Evolutionary conservation across 495 filamentous ascomycete genomes (phyloP).

Genomic region (Penicillium maclennaniae): DNA sequence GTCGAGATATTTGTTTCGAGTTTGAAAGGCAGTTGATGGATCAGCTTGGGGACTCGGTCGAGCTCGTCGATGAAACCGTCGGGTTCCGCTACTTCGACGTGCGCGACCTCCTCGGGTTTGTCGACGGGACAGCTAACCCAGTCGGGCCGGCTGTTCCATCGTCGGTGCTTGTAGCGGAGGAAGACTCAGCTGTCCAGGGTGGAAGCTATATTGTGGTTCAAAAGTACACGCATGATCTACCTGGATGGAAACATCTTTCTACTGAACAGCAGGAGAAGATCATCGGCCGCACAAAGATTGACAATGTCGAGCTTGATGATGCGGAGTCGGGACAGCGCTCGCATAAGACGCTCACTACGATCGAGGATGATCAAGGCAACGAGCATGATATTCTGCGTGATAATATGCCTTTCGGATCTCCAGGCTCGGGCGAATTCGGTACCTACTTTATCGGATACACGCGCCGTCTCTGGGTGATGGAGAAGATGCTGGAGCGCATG

Average conservation of each 20-base stretch:
- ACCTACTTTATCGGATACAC: conserved; percentile 61
- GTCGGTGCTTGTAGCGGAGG: conserved; percentile 43
- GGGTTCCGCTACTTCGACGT: conserved; percentile 60
- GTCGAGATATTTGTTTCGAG: conserved; percentile 55
- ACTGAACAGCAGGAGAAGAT: conserved; percentile 53
- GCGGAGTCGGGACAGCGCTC: conserved; percentile 44
- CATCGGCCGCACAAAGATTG: conserved; percentile 54
- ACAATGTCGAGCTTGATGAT: conserved; percentile 55
- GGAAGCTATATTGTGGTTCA: conserved; percentile 58
- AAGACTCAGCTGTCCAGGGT: conserved; percentile 34
- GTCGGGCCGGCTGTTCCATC: conserved; percentile 43
- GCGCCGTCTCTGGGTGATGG: conserved; percentile 52
- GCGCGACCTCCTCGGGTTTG: conserved; percentile 56
- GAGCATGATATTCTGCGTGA: conserved; percentile 54
- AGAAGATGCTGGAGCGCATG: conserved; percentile 57
- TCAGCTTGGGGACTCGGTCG: conserved; percentile 42
- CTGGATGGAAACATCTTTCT: conserved; percentile 41
- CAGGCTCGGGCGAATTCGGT: conserved; percentile 49
- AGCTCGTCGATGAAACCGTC: conserved; percentile 48
- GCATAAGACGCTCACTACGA: conserved; percentile 53
- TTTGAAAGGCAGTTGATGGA: conserved; percentile 53
- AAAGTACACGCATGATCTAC: conserved; percentile 55
- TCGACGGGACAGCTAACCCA: conserved; percentile 58
- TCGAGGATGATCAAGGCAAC: conserved; percentile 48
- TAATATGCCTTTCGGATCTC: conserved; percentile 59